These are phyloP conservation scores for Candida gorgasii DNA, from an alignment of 805 yeast species.

Conservation along the genomic window DNA sequence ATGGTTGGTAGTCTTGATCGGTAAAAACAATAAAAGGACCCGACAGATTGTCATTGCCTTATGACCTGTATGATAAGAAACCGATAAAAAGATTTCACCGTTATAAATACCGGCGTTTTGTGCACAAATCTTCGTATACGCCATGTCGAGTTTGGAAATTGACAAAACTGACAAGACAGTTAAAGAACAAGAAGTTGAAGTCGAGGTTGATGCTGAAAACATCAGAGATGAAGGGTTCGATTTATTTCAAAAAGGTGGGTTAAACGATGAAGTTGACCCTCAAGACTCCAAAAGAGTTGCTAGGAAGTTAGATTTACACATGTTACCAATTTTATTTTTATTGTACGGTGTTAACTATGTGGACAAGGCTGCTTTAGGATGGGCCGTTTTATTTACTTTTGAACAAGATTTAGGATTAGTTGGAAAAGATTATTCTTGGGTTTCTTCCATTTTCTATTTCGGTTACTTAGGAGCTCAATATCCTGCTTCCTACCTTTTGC, in stretches of 20 bases:
- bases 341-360: slow-evolving; percentile 29
- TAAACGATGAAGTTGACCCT: slow-evolving; percentile 12
- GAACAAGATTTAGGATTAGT: slow-evolving; percentile 2
- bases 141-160: slow-evolving; percentile 1
- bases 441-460: slow-evolving; percentile 25
- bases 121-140: too few relatives aligned
- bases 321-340: slow-evolving; percentile 25
- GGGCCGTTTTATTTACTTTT: slow-evolving; percentile 26
- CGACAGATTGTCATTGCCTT: not conserved
- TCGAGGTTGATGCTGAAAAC: not conserved
- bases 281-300: slow-evolving; percentile 10
- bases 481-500: slow-evolving; percentile 20
- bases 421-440: slow-evolving; percentile 24
- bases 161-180: not conserved
- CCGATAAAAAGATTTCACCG: too few relatives aligned
- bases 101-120: too few relatives aligned
- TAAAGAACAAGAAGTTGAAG: not conserved
- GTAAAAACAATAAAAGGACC: not conserved
- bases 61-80: too few relatives aligned
- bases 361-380: slow-evolving; percentile 28
- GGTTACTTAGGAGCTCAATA: slow-evolving; percentile 18
- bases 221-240: slow-evolving; percentile 13
- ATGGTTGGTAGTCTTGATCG: not conserved
- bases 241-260: slow-evolving; percentile 14
- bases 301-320: slow-evolving; percentile 11